A percentile compares a stretch with the other conserved stretches of the same genome.
These are phyloP conservation scores for Pseudocercospora pini-densiflorae DNA, from an alignment of 2,329 filamentous ascomycete genomes.

Conservation along the genomic window DNA sequence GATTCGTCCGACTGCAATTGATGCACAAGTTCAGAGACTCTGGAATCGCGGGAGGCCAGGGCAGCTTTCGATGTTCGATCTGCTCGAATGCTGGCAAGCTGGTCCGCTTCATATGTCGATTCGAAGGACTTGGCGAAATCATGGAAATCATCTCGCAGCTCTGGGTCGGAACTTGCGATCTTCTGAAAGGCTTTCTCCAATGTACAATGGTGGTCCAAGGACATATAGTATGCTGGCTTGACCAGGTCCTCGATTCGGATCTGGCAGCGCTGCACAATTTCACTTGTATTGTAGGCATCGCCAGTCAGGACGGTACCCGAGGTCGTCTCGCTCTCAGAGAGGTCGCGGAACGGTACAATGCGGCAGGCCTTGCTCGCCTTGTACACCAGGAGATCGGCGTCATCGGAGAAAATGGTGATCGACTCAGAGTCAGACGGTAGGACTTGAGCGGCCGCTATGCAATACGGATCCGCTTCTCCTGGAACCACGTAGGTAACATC, in stretches of 20 bases:
- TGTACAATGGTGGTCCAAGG: constrained; percentile 38
- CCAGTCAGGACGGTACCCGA: constrained; percentile 38
- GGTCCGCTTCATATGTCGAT: constrained; percentile 9
- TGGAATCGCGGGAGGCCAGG: constrained; percentile 20
- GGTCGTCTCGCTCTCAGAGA: constrained; percentile 47
- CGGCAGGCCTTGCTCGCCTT: constrained; percentile 65
- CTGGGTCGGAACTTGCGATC: constrained; percentile 2
- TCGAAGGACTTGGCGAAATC: constrained; percentile 21
- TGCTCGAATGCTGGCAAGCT: constrained; percentile 14
- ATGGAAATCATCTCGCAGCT: constrained; percentile 14
- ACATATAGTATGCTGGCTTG: constrained; percentile 48
- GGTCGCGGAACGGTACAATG: constrained; percentile 71
- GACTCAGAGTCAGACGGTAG: constrained; percentile 40
- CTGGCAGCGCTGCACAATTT: constrained; percentile 49
- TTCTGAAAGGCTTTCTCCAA: constrained; percentile 31
- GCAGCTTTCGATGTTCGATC: constrained; percentile 6
- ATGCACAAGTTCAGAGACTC: constrained; percentile 50
- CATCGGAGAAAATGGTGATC: constrained; percentile 72
- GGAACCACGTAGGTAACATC: constrained; percentile 65
- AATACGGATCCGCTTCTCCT: constrained; percentile 84
- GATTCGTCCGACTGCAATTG: constrained; percentile 43
- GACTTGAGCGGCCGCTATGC: constrained; percentile 66
- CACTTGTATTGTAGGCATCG: constrained; percentile 46
- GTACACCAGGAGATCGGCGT: constrained; percentile 83
- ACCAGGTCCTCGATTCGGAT: constrained; percentile 35